Evolutionary conservation across 2,329 filamentous ascomycete species (phyloP), one percentile per base, ranked within the genome.

Genomic region (Colletotrichum lupini): DNA sequence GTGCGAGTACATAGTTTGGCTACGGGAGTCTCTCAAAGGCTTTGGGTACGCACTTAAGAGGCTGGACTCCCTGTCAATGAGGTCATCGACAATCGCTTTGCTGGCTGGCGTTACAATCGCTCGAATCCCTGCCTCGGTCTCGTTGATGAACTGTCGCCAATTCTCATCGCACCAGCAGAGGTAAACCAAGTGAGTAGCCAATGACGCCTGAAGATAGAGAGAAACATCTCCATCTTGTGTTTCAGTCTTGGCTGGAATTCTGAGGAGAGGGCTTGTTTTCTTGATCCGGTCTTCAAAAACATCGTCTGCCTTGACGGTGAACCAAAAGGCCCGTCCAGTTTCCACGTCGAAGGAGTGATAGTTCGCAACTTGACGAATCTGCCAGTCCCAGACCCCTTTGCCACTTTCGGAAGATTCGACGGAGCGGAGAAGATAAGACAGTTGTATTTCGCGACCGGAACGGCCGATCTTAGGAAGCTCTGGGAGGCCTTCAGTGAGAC

Each of bases 101-200:
- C 5, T 62, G 1, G 58, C 58, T 1, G 66, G 66, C 0, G 11
- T 26, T 4, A 26, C 22, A 1, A 56, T 56, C 0, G 22, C 14
- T 0, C 58, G 12, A 0, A 68, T 46, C 0, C 46, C 28, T 0
- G 32, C 8, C 3, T 67, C 63, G 0, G 61, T 32, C 1, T 72
- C 68, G 16, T 72, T 67, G 11, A 72, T 67, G 1, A 61, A 72
- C 5, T 67, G 32, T 4, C 63, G 42, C 57, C 63, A 72, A 32
- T 57, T 42, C 2, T 72, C 68, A 22, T 66, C 57, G 24, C 68
- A 67, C 68, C 68, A 72, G 6, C 22, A 60, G 8, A 67, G 1
- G 16, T 37, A 56, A 0, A 72, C 16, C 6, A 72, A 14, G 14
- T 72, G 68, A 0, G 63, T 72, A 1, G 28, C 32, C 4, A 72